phyloP scores from a whole-genome alignment of 306 rosid species.

The Quercus rubra region DNA sequence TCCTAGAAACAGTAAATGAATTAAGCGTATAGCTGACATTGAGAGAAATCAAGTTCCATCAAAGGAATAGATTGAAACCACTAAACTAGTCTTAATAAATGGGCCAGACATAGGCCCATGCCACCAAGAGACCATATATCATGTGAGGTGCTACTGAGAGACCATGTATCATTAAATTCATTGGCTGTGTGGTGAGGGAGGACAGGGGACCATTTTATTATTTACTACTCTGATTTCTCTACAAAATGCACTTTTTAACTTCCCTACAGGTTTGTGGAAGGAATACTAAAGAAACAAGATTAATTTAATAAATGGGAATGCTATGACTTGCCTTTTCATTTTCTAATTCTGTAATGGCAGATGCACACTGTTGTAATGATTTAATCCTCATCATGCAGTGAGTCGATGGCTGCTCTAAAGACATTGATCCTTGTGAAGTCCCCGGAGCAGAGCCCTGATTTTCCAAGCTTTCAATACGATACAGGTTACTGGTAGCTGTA shows the following conservation, averaged over 20 bases:
- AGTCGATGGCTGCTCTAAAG: slow-evolving; percentile 79
- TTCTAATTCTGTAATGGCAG: slow-evolving; percentile 72
- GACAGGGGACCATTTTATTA: background rate
- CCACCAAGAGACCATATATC: background rate
- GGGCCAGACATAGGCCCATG: background rate
- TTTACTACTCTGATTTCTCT: background rate
- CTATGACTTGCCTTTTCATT: slow-evolving; percentile 62
- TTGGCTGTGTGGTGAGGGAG: background rate
- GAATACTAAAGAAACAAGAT: background rate
- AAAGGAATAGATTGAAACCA: background rate
- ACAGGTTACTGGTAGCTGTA: slow-evolving; percentile 38
- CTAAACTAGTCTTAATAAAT: background rate
- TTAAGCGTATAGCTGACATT: background rate
- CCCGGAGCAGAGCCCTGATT: slow-evolving; percentile 92
- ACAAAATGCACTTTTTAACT: background rate
- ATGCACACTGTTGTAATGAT: slow-evolving; percentile 81
- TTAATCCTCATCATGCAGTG: slow-evolving; percentile 73
- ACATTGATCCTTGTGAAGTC: slow-evolving; percentile 79
- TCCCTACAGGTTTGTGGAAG: background rate
- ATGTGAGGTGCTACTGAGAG: background rate
- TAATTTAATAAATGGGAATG: slow-evolving; percentile 1
- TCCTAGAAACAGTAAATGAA: background rate
- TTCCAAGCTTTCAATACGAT: slow-evolving; percentile 75
- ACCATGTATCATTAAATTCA: background rate
- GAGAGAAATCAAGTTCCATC: background rate